Percentiles rank a stretch among this genome's conserved stretches.
phyloP scores from a whole-genome alignment of 2,329 filamentous ascomycete species.

The Diaporthe vexans region DNA sequence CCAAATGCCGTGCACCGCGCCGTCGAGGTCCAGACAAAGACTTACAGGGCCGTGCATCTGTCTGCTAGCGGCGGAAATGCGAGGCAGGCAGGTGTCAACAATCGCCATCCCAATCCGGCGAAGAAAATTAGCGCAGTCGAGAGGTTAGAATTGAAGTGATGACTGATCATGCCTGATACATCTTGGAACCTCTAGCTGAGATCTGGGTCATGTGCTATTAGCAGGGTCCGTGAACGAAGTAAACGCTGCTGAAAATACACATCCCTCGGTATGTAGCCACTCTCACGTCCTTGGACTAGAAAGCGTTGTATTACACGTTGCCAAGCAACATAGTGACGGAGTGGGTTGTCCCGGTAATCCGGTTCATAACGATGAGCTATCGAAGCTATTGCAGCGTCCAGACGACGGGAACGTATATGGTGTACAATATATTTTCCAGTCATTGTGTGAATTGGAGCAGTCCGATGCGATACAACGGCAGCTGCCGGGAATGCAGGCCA shows the following conservation, averaged over 20 bases:
- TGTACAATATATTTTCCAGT: no score
- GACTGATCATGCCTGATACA: background rate
- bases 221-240: background rate
- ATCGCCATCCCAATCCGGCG: constrained; percentile 13
- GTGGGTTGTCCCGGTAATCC: background rate
- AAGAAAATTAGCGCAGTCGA: background rate
- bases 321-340: background rate
- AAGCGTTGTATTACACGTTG: background rate
- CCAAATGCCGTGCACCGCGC: constrained; percentile 11
- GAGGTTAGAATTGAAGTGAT: background rate
- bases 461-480: no score
- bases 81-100: background rate
- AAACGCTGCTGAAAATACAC: background rate
- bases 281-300: no score
- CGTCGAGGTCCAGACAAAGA: constrained; percentile 24
- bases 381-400: no score
- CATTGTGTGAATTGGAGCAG: no score
- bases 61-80: background rate
- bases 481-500: no score
- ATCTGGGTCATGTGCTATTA: background rate
- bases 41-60: constrained; percentile 13
- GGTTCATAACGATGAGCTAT: background rate
- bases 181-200: background rate
- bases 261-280: no score
- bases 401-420: no score